These are phyloP conservation scores for Cadophora gregata DNA, from an alignment of 2,329 filamentous ascomycete genomes.

Conservation along the genomic window DNA sequence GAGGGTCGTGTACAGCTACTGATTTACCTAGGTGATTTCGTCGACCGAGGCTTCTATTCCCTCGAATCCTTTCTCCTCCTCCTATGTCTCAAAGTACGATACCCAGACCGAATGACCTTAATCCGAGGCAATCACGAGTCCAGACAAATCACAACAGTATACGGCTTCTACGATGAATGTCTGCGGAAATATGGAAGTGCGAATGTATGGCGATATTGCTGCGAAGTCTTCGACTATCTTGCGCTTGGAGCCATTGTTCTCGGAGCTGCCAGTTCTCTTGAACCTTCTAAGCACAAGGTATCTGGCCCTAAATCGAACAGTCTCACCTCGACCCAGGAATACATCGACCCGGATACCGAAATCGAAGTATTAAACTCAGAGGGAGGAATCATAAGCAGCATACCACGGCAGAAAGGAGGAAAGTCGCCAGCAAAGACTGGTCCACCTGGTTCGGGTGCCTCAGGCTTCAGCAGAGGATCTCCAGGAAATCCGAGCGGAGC, in stretches of 20 bases:
- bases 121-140: conserved; percentile 97
- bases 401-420: conserved; percentile 56
- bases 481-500: conserved; percentile 76
- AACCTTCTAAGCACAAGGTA: conserved; percentile 51
- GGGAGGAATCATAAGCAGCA: conserved; percentile 78
- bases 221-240: conserved; percentile 98
- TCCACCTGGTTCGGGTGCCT: conserved; percentile 80
- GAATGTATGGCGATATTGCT: conserved; percentile 97
- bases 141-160: conserved; percentile 94
- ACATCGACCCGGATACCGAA: conserved; percentile 76
- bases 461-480: conserved; percentile 69
- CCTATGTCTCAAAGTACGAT: conserved; percentile 94
- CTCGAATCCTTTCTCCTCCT: conserved; percentile 96
- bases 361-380: conserved; percentile 91
- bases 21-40: conserved; percentile 76
- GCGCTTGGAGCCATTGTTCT: conserved; percentile 94
- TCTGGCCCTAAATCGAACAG: conserved; percentile 54
- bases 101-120: conserved; percentile 95
- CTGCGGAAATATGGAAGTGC: conserved; percentile 94
- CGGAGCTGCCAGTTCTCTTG: conserved; percentile 75
- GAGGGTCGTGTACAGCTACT: conserved; percentile 21
- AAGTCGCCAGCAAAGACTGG: conserved; percentile 62
- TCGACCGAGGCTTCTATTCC: conserved; percentile 97
- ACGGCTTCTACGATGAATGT: conserved; percentile 98
- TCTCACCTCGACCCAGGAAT: conserved; percentile 52